Percentiles rank a stretch among this genome's conserved stretches.
Evolutionary conservation across 78 protist genomes (phyloP).

Genomic region (Chrysochromulina tobinii): DNA sequence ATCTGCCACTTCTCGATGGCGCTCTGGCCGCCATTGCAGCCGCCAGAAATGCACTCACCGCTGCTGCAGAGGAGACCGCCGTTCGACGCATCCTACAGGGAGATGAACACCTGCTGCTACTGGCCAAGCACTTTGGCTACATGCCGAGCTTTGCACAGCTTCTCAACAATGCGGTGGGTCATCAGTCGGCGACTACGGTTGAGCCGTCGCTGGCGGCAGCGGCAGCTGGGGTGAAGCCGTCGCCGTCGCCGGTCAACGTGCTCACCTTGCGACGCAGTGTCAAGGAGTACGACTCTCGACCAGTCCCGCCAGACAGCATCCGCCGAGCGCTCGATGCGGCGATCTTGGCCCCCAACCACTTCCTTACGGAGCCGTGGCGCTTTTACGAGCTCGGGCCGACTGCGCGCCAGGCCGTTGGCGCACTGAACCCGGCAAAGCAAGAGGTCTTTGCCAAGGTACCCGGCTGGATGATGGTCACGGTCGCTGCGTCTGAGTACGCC

Average conservation of each 20-base stretch:
- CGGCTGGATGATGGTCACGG: neutral
- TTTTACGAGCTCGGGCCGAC: neutral
- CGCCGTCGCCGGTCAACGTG: neutral
- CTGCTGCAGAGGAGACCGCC: too few species aligned
- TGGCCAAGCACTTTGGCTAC: too few species aligned
- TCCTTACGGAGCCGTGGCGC: conserved; percentile 3
- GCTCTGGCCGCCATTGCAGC: too few species aligned
- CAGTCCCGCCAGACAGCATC: neutral
- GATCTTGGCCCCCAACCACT: conserved; percentile 3
- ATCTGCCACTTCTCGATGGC: too few species aligned
- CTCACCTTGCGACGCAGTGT: neutral
- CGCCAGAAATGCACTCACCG: too few species aligned
- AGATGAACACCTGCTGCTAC: too few species aligned
- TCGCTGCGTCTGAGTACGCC: neutral
- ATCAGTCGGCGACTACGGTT: too few species aligned
- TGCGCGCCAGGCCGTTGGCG: neutral
- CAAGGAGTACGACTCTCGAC: neutral
- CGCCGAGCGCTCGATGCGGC: neutral
- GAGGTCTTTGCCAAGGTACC: neutral
- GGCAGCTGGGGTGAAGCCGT: neutral
- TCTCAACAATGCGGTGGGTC: too few species aligned
- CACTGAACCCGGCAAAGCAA: neutral
- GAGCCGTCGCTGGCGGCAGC: too few species aligned
- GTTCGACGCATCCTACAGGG: too few species aligned
- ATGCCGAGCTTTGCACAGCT: too few species aligned